Percentiles rank a stretch among this genome's conserved stretches.
phyloP scores from a whole-genome alignment of 495 filamentous ascomycete genomes.

The Trichoderma parareesei region DNA sequence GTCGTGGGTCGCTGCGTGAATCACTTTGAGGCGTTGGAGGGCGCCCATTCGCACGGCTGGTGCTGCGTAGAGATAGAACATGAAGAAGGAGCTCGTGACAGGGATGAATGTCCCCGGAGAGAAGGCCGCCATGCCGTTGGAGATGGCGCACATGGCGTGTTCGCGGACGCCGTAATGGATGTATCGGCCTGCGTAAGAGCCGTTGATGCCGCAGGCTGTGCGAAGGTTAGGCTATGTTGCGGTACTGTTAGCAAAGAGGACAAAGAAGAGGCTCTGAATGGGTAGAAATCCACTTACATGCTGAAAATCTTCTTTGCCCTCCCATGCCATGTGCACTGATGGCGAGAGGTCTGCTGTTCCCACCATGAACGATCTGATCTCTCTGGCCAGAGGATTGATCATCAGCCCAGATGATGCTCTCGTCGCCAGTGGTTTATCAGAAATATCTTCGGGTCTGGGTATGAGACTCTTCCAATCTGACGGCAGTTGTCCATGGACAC shows the following conservation, averaged over 20 bases:
- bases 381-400: constrained; percentile 75
- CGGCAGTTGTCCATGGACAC: constrained; percentile 74
- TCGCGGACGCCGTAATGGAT: constrained; percentile 96
- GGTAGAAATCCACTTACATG: constrained; percentile 21
- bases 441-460: constrained; percentile 73
- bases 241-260: neutral
- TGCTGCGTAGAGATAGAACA: constrained; percentile 98
- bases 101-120: constrained; percentile 73
- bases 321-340: constrained; percentile 97
- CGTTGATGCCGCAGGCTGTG: constrained; percentile 66
- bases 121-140: constrained; percentile 94
- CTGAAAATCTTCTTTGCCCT: constrained; percentile 95
- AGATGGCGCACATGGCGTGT: constrained; percentile 93
- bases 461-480: constrained; percentile 96
- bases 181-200: constrained; percentile 84
- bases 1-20: constrained; percentile 98
- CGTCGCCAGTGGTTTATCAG: constrained; percentile 77
- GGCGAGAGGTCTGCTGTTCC: constrained; percentile 96
- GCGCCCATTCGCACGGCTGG: constrained; percentile 91
- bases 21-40: constrained; percentile 79
- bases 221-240: neutral
- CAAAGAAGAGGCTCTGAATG: neutral
- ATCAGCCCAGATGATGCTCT: constrained; percentile 92
- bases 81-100: constrained; percentile 91
- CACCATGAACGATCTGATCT: constrained; percentile 82